A percentile compares a stretch with the other conserved stretches of the same genome.
phyloP scores from a whole-genome alignment of 2,329 filamentous ascomycete genomes.

The Davidsoniella virescens region DNA sequence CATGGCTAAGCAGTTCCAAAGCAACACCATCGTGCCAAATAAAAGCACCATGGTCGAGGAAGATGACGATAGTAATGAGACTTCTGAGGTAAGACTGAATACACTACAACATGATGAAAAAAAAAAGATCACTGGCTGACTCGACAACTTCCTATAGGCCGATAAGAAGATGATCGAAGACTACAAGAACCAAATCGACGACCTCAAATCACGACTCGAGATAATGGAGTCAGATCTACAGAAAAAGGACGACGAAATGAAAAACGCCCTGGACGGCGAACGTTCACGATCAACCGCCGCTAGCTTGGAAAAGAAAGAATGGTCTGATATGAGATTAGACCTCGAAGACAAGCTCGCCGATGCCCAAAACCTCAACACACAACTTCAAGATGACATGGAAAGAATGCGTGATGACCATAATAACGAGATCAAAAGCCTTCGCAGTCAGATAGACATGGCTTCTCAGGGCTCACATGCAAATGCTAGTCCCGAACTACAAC shows the following conservation, averaged over 20 bases:
- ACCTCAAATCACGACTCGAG: slow-evolving; percentile 64
- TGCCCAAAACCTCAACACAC: slow-evolving; percentile 62
- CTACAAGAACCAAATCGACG: slow-evolving; percentile 56
- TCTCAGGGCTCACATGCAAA: neutral
- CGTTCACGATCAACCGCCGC: slow-evolving; percentile 34
- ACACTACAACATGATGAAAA: neutral
- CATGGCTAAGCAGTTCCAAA: slow-evolving; percentile 77
- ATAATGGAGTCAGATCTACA: slow-evolving; percentile 55
- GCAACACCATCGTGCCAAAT: slow-evolving; percentile 91
- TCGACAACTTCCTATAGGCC: neutral
- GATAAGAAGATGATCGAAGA: slow-evolving; percentile 24
- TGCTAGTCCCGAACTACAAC: slow-evolving; percentile 32
- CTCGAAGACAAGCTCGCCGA: slow-evolving; percentile 61
- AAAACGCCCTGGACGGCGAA: slow-evolving; percentile 40
- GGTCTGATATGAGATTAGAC: slow-evolving; percentile 45
- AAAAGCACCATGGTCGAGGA: slow-evolving; percentile 97
- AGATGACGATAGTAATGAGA: slow-evolving; percentile 49
- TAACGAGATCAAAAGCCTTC: slow-evolving; percentile 43
- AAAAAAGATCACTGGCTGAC: neutral
- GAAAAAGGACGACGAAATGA: slow-evolving; percentile 56
- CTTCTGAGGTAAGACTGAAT: slow-evolving; percentile 25
- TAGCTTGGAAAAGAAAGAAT: slow-evolving; percentile 53
- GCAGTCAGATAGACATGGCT: slow-evolving; percentile 37
- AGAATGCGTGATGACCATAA: slow-evolving; percentile 53
- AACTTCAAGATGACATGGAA: slow-evolving; percentile 64